Base-by-base conservation (phyloP, 768 basidiomycete genomes). In the Tephrocybe sp. region DNA sequence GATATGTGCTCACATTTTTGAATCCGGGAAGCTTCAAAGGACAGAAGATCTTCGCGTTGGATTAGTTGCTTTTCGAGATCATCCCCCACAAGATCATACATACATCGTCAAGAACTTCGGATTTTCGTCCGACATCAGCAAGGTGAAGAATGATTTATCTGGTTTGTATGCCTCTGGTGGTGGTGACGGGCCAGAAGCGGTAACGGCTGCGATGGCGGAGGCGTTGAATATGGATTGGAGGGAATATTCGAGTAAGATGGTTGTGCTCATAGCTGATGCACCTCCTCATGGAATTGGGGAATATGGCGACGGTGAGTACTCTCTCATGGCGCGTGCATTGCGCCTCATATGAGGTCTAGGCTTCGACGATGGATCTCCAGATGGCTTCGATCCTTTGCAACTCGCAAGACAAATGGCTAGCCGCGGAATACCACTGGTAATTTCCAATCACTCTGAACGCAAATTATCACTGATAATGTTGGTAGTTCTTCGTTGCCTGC, bases 401-500 rank as follows among this genome's bases (percentile, higher is more conserved):
- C 68, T 97, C 42, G 93, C 86, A 14, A 79, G 96, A n/a, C 64
- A 76, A 51, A 97, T 98, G 94, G 96, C 96, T 15, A 75, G 80
- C 55, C 79, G 83, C 34, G 96, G 96, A 4, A 98, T 98, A 61
- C 92, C 92, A 8, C 71, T 98, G 54, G 95, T 93, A 65, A 64
- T 24, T 41, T 4, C 17, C 18, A 12, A 17, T 12, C 41, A 20
- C 17, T 6, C 44, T 28, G 54, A n/a, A 47, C 25, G 46, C 46
- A 50, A 32, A 21, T 46, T 56, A 20, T 45, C 33, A 50, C 34
- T 48, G 26, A 50, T 25, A 3, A 20, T 53, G 6, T 67, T 34
- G 4, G 30, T n/a, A 97, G 93, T 98, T 98, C 73, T 94, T 97
- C 67, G 96, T 98, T n/a, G 96, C 96, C 24, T 98, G 96, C 72